Percentiles rank a stretch among this genome's conserved stretches.
Evolutionary conservation across 169 alveolate genomes (phyloP).

Genomic region (Cryptosporidium meleagridis): DNA sequence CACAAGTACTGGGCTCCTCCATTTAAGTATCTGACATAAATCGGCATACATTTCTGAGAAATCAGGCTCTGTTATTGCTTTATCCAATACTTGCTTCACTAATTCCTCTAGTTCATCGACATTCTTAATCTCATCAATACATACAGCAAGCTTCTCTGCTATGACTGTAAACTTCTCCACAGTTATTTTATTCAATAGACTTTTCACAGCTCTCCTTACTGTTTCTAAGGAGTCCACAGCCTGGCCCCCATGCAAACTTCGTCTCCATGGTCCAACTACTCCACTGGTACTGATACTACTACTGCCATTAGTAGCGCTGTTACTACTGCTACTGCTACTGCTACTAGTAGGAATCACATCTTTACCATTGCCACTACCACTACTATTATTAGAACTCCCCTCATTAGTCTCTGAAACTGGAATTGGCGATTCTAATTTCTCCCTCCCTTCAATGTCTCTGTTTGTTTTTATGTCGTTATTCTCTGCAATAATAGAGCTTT

Average conservation of each 20-base stretch:
- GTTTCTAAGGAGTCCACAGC: slow-evolving; percentile 80
- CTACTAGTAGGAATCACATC: background rate
- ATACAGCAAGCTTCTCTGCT: slow-evolving; percentile 88
- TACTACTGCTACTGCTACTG: background rate
- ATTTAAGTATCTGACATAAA: slow-evolving; percentile 86
- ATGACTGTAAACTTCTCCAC: slow-evolving; percentile 89
- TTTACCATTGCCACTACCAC: background rate
- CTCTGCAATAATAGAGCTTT: background rate
- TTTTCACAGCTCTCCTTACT: slow-evolving; percentile 85
- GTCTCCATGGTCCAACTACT: slow-evolving; percentile 54
- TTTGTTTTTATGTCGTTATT: background rate
- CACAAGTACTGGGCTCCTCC: slow-evolving; percentile 85
- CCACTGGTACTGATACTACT: background rate
- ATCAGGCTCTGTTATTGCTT: slow-evolving; percentile 91
- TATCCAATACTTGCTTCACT: slow-evolving; percentile 83
- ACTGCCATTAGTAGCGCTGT: too few relatives aligned
- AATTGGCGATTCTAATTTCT: background rate
- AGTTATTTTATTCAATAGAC: slow-evolving; percentile 88
- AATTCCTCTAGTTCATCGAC: slow-evolving; percentile 84
- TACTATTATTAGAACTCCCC: background rate
- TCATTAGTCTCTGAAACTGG: background rate
- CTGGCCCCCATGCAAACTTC: slow-evolving; percentile 19
- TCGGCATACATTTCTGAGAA: slow-evolving; percentile 94
- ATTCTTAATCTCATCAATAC: slow-evolving; percentile 81
- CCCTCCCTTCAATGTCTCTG: background rate